phyloP scores from a whole-genome alignment of 257 asterid species.

The Haberlea rhodopensis region DNA sequence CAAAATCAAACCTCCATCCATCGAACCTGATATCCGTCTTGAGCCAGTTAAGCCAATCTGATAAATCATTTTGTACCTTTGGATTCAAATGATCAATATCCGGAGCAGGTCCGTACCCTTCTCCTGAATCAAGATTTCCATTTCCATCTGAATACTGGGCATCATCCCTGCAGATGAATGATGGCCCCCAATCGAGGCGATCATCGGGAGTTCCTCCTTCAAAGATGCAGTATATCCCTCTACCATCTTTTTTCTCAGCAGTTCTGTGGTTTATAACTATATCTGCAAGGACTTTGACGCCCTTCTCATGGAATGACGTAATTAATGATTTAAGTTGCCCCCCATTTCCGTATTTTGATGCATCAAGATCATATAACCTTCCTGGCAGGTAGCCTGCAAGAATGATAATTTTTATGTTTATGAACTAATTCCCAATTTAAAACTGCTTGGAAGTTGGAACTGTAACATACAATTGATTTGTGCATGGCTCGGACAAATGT shows the following conservation, averaged over 20 bases:
- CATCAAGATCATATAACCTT: slow-evolving; percentile 72
- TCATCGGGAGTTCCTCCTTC: slow-evolving; percentile 82
- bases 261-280: slow-evolving; percentile 80
- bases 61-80: slow-evolving; percentile 58
- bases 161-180: slow-evolving; percentile 61
- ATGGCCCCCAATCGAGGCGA: slow-evolving; percentile 90
- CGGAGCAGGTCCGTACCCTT: slow-evolving; percentile 42
- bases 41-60: slow-evolving; percentile 93
- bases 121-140: slow-evolving; percentile 72
- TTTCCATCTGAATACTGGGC: slow-evolving; percentile 55
- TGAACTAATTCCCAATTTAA: not conserved
- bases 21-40: slow-evolving; percentile 67
- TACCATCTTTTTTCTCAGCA: slow-evolving; percentile 58
- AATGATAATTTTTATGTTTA: not conserved
- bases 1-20: slow-evolving; percentile 85
- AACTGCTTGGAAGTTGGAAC: not conserved
- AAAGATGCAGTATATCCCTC: slow-evolving; percentile 69
- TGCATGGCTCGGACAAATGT: no score
- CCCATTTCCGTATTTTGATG: slow-evolving; percentile 62
- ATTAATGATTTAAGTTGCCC: slow-evolving; percentile 50
- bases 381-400: slow-evolving; percentile 70
- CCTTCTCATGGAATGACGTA: slow-evolving; percentile 39
- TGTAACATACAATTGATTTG: not conserved
- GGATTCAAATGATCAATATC: slow-evolving; percentile 77
- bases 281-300: slow-evolving; percentile 71